phyloP scores from a whole-genome alignment of 164 flowering plant species.

The Vitis cinerea region DNA sequence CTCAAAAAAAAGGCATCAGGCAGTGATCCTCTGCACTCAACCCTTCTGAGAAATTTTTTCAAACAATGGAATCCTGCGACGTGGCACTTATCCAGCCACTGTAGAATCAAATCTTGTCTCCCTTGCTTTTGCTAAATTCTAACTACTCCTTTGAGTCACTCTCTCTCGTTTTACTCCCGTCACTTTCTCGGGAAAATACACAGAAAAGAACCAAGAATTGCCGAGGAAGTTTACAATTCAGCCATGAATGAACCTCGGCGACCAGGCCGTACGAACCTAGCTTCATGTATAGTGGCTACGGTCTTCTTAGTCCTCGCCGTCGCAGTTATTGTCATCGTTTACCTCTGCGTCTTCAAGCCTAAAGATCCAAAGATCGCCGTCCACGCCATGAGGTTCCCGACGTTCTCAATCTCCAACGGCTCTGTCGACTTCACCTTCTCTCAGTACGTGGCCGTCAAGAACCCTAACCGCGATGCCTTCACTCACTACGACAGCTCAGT shows the following conservation, averaged over 20 bases:
- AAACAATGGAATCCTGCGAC: too few species aligned
- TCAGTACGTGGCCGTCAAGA: constrained; percentile 30
- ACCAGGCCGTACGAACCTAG: constrained; percentile 14
- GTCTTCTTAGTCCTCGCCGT: constrained; percentile 23
- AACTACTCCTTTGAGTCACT: too few species aligned
- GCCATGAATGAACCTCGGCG: not conserved
- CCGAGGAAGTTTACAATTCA: not conserved
- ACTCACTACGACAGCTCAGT: constrained; percentile 44
- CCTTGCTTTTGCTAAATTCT: too few species aligned
- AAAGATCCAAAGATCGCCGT: constrained; percentile 27
- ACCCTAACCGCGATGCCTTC: constrained; percentile 37
- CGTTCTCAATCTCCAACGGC: constrained; percentile 28
- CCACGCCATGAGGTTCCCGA: constrained; percentile 28
- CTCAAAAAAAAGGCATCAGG: too few species aligned
- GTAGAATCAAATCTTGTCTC: too few species aligned
- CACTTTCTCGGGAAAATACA: too few species aligned
- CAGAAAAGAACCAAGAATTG: too few species aligned
- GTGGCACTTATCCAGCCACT: too few species aligned
- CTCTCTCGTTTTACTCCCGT: too few species aligned
- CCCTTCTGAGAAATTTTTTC: too few species aligned
- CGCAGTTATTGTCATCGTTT: constrained; percentile 12
- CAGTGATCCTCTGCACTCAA: too few species aligned
- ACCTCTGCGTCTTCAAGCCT: constrained; percentile 36
- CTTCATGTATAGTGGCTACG: constrained; percentile 34
- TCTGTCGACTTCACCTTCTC: constrained; percentile 35